Evolutionary conservation across 1,284 basidiomycete genomes (phyloP).

Genomic region (Pseudozyma flocculosa): DNA sequence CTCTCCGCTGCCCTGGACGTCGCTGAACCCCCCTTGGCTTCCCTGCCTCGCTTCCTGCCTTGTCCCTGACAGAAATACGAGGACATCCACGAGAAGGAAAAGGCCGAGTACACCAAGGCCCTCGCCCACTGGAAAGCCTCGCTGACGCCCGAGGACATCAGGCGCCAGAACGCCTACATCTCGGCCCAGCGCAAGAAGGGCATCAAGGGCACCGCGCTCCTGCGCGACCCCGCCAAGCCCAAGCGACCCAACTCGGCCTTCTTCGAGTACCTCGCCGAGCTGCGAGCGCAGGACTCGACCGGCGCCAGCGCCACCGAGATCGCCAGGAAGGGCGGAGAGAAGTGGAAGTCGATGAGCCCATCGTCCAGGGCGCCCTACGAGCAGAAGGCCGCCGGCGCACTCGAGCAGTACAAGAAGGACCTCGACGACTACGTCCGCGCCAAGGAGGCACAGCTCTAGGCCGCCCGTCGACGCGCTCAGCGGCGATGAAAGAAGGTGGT

Average conservation of each 20-base stretch:
- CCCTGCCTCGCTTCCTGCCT: no score
- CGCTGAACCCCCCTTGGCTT: no score
- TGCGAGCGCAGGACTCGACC: constrained; percentile 24
- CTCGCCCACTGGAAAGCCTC: constrained; percentile 42
- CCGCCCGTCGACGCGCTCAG: no score
- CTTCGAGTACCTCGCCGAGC: constrained; percentile 46
- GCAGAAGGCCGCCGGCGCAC: constrained; percentile 22
- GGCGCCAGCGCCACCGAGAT: constrained; percentile 33
- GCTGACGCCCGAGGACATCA: constrained; percentile 51
- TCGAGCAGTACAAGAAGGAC: constrained; percentile 39
- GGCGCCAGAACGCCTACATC: constrained; percentile 51
- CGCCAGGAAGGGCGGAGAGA: constrained; percentile 32
- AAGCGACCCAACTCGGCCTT: constrained; percentile 47
- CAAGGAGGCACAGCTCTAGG: constrained; percentile 19
- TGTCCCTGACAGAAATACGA: constrained; percentile 20
- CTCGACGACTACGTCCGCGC: constrained; percentile 35
- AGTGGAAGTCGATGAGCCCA: constrained; percentile 39
- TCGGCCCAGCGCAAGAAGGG: constrained; percentile 43
- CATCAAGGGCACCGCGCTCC: constrained; percentile 36
- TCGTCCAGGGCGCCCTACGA: constrained; percentile 44
- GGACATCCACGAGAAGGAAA: constrained; percentile 33
- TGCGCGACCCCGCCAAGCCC: constrained; percentile 45
- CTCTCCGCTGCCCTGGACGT: no score
- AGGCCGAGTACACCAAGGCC: constrained; percentile 39
- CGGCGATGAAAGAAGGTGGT: no score